A percentile compares a stretch with the other conserved stretches of the same genome.
Conservation (phyloP, 2,329 filamentous ascomycete species). For the Fusarium virguliforme region DNA sequence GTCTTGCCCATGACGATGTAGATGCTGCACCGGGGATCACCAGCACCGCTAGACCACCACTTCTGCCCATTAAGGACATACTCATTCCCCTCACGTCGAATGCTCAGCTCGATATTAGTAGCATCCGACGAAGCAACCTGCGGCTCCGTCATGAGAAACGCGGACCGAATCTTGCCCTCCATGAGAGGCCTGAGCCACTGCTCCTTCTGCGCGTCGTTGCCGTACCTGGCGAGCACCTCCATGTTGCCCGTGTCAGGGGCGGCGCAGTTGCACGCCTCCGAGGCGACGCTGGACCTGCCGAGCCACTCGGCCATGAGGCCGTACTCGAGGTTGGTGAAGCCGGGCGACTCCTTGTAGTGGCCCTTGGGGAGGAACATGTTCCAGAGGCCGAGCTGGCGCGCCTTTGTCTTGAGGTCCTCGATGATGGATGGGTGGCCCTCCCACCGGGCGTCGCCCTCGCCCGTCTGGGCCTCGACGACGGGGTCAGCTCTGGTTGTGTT, state of each 20-base stretch:
- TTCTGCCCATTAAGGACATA: constrained; percentile 96
- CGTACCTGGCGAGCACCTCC: constrained; percentile 95
- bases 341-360: constrained; percentile 95
- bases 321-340: constrained; percentile 96
- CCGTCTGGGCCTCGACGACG: constrained; percentile 85
- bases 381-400: constrained; percentile 89
- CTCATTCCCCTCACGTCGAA: constrained; percentile 86
- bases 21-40: constrained; percentile 91
- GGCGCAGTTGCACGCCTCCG: constrained; percentile 90
- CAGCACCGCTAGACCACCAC: constrained; percentile 99
- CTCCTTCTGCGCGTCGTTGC: constrained; percentile 86
- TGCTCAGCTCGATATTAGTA: constrained; percentile 90
- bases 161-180: constrained; percentile 87
- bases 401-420: constrained; percentile 90
- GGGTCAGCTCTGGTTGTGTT: constrained; percentile 76
- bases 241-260: constrained; percentile 96
- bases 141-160: constrained; percentile 95
- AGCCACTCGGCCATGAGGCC: constrained; percentile 97
- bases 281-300: constrained; percentile 86
- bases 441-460: constrained; percentile 84
- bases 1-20: constrained; percentile 98
- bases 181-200: constrained; percentile 87
- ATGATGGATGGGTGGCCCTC: constrained; percentile 83
- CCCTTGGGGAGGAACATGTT: constrained; percentile 98
- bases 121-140: constrained; percentile 92